Base-by-base conservation (phyloP, 805 yeast genomes). In the Starmera amethionina region DNA sequence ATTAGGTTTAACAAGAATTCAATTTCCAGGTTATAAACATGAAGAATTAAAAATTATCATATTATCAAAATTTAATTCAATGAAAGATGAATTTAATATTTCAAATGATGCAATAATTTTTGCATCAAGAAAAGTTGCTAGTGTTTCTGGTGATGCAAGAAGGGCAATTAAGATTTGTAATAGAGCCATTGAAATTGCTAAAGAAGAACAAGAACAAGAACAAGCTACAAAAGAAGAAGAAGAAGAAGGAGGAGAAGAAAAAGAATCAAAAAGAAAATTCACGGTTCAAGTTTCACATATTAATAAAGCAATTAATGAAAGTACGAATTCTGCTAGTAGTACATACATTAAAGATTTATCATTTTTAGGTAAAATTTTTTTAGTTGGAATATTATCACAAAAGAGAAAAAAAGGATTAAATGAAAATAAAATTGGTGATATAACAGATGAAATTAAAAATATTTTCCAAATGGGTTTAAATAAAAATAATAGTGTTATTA, bases 141-240 rank as follows among this genome's bases (percentile, higher is more conserved):
- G 93, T 62, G 97, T 93, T 3, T 84, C 94, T 56, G 98, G 99
- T 43, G 99, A 93, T 66, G 98, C 97, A 1, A 70, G 99, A 52
- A 68, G 97, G 43, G 97, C 96, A 0, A 65, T 93, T 41, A 82
- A 82, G 42, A 83, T 93, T 19, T 83, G 96, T 54, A 72, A 89
- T 32, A 66, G 97, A 42, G 96, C 97, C 0, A 82, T 89, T 8
- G 96, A 87, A 54, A 68, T 89, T 28, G 95, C 96, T 0, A 94
- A 30, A 14, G 30, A 30, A 19, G 83, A 79, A 44, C 75, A 69
- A 10, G 46, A 37, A 30, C 18, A 16, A 16, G 4, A 16, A 16
- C 3, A 42, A 42, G 46, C 38, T 37, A 34, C 32, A 10, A 43
- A 45, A 30, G 27, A 6, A 6, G 27, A 4, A 8, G 42, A 39